These are phyloP conservation scores for Cardamine chenopodiifolia DNA, from an alignment of 345 rosid genomes.

Conservation along the genomic window DNA sequence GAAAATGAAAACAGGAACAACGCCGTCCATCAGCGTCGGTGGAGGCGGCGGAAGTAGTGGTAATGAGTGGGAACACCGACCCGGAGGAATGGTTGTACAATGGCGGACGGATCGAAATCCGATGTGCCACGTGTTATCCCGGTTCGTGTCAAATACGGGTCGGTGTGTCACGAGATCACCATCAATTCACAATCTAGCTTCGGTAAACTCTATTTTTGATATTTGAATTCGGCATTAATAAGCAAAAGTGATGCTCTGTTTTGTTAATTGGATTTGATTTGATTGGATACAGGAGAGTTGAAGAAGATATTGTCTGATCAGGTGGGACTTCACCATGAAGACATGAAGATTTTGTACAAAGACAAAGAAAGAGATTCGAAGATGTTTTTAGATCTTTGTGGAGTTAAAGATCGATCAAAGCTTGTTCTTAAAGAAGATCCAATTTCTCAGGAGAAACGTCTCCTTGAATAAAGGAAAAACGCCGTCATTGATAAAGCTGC, in stretches of 20 bases:
- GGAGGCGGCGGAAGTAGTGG: slow-evolving; percentile 53
- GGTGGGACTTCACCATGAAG: slow-evolving; percentile 87
- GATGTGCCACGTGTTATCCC: slow-evolving; percentile 79
- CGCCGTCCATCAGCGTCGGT: slow-evolving; percentile 41
- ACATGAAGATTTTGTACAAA: slow-evolving; percentile 87
- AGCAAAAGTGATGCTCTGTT: neutral
- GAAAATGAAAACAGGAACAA: slow-evolving; percentile 39
- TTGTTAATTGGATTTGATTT: neutral
- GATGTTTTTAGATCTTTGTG: slow-evolving; percentile 80
- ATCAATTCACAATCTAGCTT: slow-evolving; percentile 84
- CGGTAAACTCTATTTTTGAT: slow-evolving; percentile 47
- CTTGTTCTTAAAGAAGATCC: slow-evolving; percentile 85
- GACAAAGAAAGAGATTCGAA: slow-evolving; percentile 97
- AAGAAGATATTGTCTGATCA: slow-evolving; percentile 78
- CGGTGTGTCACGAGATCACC: slow-evolving; percentile 75
- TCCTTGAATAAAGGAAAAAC: slow-evolving; percentile 70
- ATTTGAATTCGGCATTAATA: neutral
- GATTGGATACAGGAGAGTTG: slow-evolving; percentile 73
- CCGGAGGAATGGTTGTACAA: slow-evolving; percentile 99
- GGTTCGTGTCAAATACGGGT: slow-evolving; percentile 80
- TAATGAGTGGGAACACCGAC: slow-evolving; percentile 85
- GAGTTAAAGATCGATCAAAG: slow-evolving; percentile 91
- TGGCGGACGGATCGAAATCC: slow-evolving; percentile 68
- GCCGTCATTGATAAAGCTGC: slow-evolving; percentile 89
- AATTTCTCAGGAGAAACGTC: slow-evolving; percentile 81